Conservation (phyloP, 805 yeast genomes). For the Spathaspora sp. region DNA sequence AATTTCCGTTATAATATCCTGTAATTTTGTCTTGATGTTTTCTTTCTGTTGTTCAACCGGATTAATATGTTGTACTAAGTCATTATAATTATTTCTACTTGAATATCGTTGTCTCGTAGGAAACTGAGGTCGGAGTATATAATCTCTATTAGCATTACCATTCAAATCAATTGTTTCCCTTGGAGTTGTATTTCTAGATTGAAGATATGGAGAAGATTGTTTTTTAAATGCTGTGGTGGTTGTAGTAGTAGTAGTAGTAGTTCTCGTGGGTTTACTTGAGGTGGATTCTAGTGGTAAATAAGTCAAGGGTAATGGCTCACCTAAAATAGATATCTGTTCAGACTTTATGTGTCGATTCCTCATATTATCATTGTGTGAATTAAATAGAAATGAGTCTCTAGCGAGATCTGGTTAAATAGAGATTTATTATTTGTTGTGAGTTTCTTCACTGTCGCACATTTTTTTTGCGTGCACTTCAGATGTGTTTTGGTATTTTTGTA, state of each 20-base stretch:
- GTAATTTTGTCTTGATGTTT: not conserved
- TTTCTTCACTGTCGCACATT: not conserved
- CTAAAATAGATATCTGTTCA: conserved; percentile 14
- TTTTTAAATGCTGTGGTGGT: not conserved
- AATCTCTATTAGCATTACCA: not conserved
- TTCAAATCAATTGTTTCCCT: not conserved
- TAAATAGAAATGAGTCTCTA: not conserved
- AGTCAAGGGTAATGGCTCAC: conserved; percentile 36
- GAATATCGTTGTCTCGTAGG: not conserved
- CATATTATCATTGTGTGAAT: conserved; percentile 8
- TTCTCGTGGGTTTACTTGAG: not conserved
- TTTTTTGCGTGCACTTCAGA: not conserved
- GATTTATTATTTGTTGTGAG: not conserved
- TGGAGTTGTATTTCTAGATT: not conserved
- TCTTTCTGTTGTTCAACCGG: not conserved
- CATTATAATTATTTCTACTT: not conserved
- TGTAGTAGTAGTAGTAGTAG: not conserved
- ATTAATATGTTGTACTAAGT: too few species aligned
- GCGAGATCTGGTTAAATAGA: not conserved
- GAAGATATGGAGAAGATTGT: not conserved
- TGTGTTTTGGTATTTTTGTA: not conserved
- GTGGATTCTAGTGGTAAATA: conserved; percentile 15
- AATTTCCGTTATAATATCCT: too few species aligned
- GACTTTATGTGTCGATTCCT: conserved; percentile 7
- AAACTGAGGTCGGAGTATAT: not conserved